Evolutionary conservation across 768 basidiomycete genomes (phyloP).

Genomic region (Kwoniella sp.): DNA sequence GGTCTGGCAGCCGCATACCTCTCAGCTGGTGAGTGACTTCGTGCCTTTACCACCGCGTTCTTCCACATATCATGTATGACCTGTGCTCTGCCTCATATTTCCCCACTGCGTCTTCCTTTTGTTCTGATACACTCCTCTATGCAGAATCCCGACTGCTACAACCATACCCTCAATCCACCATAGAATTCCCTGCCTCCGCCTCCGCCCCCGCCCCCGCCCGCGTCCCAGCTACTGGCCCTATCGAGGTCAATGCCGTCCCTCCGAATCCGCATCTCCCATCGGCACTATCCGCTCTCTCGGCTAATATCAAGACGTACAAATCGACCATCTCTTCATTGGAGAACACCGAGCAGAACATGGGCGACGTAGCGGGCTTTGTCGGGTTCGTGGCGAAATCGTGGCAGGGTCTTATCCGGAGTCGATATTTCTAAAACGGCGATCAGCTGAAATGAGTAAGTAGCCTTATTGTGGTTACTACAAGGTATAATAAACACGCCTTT

Average conservation of each 20-base stretch:
- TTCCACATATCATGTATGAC: too few species aligned
- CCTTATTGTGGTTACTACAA: conserved; percentile 1
- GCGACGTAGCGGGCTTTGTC: conserved; percentile 28
- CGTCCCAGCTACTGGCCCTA: too few species aligned
- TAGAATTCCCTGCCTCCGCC: too few species aligned
- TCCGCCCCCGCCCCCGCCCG: background rate
- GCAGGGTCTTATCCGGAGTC: conserved; percentile 33
- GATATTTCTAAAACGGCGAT: conserved; percentile 19
- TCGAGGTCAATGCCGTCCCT: background rate
- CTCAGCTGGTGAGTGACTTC: conserved; percentile 34
- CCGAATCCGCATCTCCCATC: conserved; percentile 31
- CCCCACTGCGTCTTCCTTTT: background rate
- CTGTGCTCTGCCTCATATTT: too few species aligned
- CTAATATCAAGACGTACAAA: conserved; percentile 28
- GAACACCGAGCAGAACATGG: conserved; percentile 28
- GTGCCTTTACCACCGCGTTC: too few species aligned
- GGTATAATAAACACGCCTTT: conserved; percentile 4
- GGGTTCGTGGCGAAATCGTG: conserved; percentile 27
- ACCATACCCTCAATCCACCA: conserved; percentile 26
- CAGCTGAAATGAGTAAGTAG: too few species aligned
- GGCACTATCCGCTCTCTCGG: conserved; percentile 27
- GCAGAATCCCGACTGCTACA: conserved; percentile 43
- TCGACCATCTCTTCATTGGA: conserved; percentile 16
- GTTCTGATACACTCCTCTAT: background rate
- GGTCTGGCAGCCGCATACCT: conserved; percentile 39